phyloP scores from a whole-genome alignment of 805 yeast species.

The Candida boleticola region DNA sequence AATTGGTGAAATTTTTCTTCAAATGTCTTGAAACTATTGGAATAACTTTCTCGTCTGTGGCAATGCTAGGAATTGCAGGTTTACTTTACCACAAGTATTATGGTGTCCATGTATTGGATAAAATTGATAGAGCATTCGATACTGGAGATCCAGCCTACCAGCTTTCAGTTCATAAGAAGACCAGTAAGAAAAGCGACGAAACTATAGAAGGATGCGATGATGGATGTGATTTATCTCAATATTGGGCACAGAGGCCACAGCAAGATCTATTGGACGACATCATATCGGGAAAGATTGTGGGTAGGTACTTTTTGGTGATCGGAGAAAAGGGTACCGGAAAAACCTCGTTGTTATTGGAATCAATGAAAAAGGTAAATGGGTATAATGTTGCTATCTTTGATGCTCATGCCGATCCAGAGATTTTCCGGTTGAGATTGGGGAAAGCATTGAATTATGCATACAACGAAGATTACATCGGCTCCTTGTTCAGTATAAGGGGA shows the following conservation, averaged over 20 bases:
- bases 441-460: conserved; percentile 70
- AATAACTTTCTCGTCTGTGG: conserved; percentile 66
- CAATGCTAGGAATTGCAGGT: conserved; percentile 71
- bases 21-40: conserved; percentile 67
- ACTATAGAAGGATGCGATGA: conserved; percentile 12
- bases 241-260: conserved; percentile 71
- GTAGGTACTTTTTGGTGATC: conserved; percentile 67
- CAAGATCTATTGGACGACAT: conserved; percentile 64
- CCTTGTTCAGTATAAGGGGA: conserved; percentile 75
- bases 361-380: conserved; percentile 63
- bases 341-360: conserved; percentile 69
- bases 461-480: conserved; percentile 81
- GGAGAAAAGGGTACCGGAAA: conserved; percentile 91
- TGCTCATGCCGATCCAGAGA: conserved; percentile 84
- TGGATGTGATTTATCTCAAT: conserved; percentile 24
- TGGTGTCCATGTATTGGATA: conserved; percentile 54
- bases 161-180: conserved; percentile 50
- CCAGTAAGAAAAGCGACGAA: conserved; percentile 26
- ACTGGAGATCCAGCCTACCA: conserved; percentile 65
- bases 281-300: conserved; percentile 58
- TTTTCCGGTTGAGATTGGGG: conserved; percentile 73
- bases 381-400: conserved; percentile 67
- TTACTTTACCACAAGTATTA: conserved; percentile 65
- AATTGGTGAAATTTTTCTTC: conserved; percentile 22
- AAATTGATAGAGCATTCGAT: conserved; percentile 66